phyloP scores from a whole-genome alignment of 139 green algal species.

The Closterium sp. region DNA sequence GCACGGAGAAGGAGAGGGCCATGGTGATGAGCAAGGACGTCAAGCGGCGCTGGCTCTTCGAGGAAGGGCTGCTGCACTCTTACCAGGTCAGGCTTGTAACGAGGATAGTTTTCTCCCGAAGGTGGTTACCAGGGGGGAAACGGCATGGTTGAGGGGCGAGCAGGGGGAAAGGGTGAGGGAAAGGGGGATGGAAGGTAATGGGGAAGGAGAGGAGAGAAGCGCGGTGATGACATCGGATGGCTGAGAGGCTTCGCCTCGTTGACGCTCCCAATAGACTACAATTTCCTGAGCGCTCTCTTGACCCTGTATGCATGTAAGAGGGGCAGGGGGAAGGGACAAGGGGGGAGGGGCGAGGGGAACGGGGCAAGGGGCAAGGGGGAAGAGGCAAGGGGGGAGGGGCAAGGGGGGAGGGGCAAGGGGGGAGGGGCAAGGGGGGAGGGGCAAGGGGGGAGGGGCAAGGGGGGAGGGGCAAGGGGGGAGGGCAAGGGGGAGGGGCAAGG shows the following conservation, averaged over 20 bases:
- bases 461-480: no score
- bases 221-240: background rate
- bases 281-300: background rate
- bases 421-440: no score
- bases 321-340: no score
- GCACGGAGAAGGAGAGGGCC: constrained; percentile 69
- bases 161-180: background rate
- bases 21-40: constrained; percentile 83
- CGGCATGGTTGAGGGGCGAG: background rate
- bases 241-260: background rate
- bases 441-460: no score
- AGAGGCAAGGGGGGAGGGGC: no score
- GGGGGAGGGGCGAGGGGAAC: no score
- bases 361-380: no score
- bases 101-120: no score
- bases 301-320: no score
- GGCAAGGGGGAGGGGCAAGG: no score
- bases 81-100: no score
- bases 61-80: constrained; percentile 69
- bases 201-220: background rate
- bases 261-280: background rate
- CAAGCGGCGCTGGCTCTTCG: constrained; percentile 70
- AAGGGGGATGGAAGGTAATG: background rate
- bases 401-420: no score
- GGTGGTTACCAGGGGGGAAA: background rate